Conservation (phyloP, 768 basidiomycete genomes). For the Mycena chlorophos region DNA sequence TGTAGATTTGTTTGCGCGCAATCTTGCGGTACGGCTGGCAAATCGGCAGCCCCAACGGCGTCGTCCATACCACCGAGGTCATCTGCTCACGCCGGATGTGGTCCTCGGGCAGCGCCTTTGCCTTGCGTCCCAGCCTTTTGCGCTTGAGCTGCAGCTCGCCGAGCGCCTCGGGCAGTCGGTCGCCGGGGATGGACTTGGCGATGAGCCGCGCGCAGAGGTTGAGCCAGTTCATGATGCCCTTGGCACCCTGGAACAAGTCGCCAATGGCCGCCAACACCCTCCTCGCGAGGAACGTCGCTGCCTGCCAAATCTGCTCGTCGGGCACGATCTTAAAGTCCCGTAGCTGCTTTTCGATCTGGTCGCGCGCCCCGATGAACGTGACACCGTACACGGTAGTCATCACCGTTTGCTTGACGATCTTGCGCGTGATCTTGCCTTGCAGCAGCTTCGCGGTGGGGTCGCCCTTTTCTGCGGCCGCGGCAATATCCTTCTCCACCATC, state of each 20-base stretch:
- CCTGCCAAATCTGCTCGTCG: conserved; percentile 69
- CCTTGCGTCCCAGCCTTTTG: conserved; percentile 13
- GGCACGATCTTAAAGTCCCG: conserved; percentile 72
- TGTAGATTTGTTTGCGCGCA: conserved; percentile 80
- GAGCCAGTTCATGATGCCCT: conserved; percentile 89
- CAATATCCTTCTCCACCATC: conserved; percentile 75
- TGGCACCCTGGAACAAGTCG: conserved; percentile 91
- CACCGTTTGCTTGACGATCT: conserved; percentile 98
- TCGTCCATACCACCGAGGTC: conserved; percentile 96
- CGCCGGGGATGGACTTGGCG: conserved; percentile 78
- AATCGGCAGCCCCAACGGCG: conserved; percentile 91
- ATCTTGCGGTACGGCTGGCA: conserved; percentile 93
- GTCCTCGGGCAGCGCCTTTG: conserved; percentile 28
- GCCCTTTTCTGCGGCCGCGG: conserved; percentile 54
- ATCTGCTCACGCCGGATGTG: conserved; percentile 84
- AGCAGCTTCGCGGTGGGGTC: conserved; percentile 59
- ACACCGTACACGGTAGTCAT: conserved; percentile 99
- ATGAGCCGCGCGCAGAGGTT: conserved; percentile 81
- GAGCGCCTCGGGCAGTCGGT: conserved; percentile 54
- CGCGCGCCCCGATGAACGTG: conserved; percentile 90
- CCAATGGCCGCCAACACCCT: conserved; percentile 81
- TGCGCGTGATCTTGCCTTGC: conserved; percentile 78
- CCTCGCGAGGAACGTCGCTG: conserved; percentile 79
- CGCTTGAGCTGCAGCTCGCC: conserved; percentile 24
- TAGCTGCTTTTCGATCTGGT: conserved; percentile 91